phyloP scores from a whole-genome alignment of 352 stramenopile species.

The Phytopythium helicoides region DNA sequence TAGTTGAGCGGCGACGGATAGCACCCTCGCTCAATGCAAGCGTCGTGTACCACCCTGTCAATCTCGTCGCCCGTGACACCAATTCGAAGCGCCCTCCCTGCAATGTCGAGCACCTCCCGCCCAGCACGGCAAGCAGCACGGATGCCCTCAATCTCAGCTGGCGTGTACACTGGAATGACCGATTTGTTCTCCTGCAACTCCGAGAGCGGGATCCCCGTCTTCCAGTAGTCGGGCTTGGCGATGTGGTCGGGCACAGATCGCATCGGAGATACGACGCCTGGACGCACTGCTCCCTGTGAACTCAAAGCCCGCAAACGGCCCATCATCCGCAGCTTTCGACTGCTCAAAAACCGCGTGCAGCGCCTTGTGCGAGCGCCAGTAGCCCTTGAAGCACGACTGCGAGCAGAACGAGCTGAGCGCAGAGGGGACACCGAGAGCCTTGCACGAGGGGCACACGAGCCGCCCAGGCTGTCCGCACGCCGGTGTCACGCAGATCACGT shows the following conservation, averaged over 20 bases:
- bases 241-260: slow-evolving; percentile 72
- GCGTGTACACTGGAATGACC: slow-evolving; percentile 90
- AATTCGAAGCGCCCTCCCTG: slow-evolving; percentile 68
- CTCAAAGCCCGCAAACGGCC: slow-evolving; percentile 54
- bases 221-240: slow-evolving; percentile 86
- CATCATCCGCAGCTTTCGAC: slow-evolving; percentile 25
- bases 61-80: slow-evolving; percentile 96
- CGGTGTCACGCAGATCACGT: slow-evolving; percentile 38
- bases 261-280: slow-evolving; percentile 66
- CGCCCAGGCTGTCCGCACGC: slow-evolving; percentile 76
- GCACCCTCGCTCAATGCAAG: slow-evolving; percentile 86
- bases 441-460: slow-evolving; percentile 90
- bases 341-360: slow-evolving; percentile 95
- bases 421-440: slow-evolving; percentile 84
- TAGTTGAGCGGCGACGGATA: slow-evolving; percentile 98
- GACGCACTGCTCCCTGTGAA: slow-evolving; percentile 82
- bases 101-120: slow-evolving; percentile 94
- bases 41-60: slow-evolving; percentile 92
- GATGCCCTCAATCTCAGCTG: slow-evolving; percentile 93
- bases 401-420: slow-evolving; percentile 91
- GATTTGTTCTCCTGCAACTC: slow-evolving; percentile 45
- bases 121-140: slow-evolving; percentile 73
- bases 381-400: slow-evolving; percentile 96
- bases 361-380: slow-evolving; percentile 96
- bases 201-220: slow-evolving; percentile 59